These are phyloP conservation scores for Phaeolepiota aurea DNA, from an alignment of 768 basidiomycete species.

Conservation along the genomic window DNA sequence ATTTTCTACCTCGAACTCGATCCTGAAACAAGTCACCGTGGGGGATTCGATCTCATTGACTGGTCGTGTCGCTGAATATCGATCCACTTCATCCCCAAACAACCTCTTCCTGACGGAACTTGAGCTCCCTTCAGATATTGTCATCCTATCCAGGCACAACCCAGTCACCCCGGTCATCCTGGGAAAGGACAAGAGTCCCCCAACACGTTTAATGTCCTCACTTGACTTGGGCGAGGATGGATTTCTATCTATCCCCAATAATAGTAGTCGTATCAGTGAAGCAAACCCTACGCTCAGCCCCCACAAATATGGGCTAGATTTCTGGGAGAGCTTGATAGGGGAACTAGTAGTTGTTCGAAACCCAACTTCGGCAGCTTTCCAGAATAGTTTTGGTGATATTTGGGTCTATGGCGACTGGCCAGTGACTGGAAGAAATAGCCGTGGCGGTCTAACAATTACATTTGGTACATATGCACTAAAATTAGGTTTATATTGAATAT, in stretches of 20 bases:
- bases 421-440: constrained; percentile 42
- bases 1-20: constrained; percentile 31
- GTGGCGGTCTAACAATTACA: constrained; percentile 47
- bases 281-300: constrained; percentile 42
- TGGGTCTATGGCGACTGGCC: constrained; percentile 55
- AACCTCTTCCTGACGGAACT: constrained; percentile 45
- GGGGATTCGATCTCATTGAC: constrained; percentile 40
- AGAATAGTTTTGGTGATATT: constrained; percentile 44
- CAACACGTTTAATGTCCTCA: constrained; percentile 35
- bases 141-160: constrained; percentile 34
- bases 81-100: constrained; percentile 30
- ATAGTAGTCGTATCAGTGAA: constrained; percentile 33
- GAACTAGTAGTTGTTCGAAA: constrained; percentile 43
- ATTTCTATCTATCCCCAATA: constrained; percentile 47
- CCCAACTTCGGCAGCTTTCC: constrained; percentile 40
- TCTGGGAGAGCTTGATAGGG: constrained; percentile 57
- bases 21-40: constrained; percentile 27
- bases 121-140: constrained; percentile 32
- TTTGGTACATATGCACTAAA: constrained; percentile 20
- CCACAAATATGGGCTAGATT: constrained; percentile 46
- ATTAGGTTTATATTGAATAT: constrained; percentile 1
- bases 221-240: constrained; percentile 48
- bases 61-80: constrained; percentile 42
- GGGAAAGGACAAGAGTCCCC: constrained; percentile 43
- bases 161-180: constrained; percentile 40